Base-by-base conservation (phyloP, 495 filamentous ascomycete species). In the Entonaema liquescens region DNA sequence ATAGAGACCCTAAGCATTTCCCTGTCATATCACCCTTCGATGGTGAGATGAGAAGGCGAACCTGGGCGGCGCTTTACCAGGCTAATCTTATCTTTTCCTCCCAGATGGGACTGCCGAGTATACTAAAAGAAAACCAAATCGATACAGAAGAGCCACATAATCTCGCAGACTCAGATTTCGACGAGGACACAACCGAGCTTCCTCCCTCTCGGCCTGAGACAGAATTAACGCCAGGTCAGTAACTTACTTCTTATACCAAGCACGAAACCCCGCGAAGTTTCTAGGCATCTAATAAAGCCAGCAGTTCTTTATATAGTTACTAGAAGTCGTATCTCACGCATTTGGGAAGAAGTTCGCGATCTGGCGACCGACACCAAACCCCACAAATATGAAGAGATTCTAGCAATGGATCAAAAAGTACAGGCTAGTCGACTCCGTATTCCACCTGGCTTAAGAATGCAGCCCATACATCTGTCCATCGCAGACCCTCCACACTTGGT, bases 1-100 rank as follows among this genome's bases (percentile, higher is more conserved):
- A 89, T 61, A 81, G 87, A 19, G 85, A 89, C 60, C 82, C 87
- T 5, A 82, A 77, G 52, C 72, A 83, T 47, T 87, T 86, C 62
- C 73, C 81, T 5, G 79, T 79, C 17, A 85, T 88, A 38, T 82
- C 85, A 3, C 50, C 69, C 3, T 77, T 77, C 35, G 62, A 69
- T 9, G 72, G 74, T n/a, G 74, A 77, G 54, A 74, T 77, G 74
- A 62, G 74, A 42, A 63, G 72, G 35, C 70, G 84, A 7, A 69
- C 78, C 0, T 86, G 84, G 84, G 65, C 78, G 5, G 65, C 71
- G 0, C 73, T 85, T 59, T 68, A 68, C 28, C 70, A 73, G 35
- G 70, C 70, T 5, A 73, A 68, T 25, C 65, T 73, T 19, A 65
- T 68, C 0, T 73, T 73, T 52, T 47, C 70, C n/a, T 54, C 65